phyloP scores from a whole-genome alignment of 2,329 filamentous ascomycete genomes.

The Pestalotiopsis sp. region DNA sequence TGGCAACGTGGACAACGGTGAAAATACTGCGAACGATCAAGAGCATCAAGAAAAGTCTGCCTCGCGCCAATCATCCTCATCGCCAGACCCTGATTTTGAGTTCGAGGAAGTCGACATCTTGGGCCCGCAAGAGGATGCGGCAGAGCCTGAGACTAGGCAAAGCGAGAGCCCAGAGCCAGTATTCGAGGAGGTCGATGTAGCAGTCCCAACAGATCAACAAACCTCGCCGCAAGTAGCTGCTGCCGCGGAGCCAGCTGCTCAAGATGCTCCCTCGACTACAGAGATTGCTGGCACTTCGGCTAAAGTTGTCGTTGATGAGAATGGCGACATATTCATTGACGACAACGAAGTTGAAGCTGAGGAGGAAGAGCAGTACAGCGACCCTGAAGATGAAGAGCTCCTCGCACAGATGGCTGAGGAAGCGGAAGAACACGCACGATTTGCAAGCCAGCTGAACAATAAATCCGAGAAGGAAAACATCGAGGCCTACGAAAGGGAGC shows the following conservation, averaged over 20 bases:
- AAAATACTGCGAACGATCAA: not conserved
- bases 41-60: constrained; percentile 1
- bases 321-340: constrained; percentile 46
- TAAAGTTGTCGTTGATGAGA: constrained; percentile 23
- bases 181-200: constrained; percentile 38
- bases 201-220: constrained; percentile 27
- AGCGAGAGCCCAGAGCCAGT: constrained; percentile 35
- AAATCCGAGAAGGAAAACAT: constrained; percentile 71
- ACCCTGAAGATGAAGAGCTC: constrained; percentile 90
- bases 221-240: not conserved
- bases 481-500: constrained; percentile 82
- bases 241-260: constrained; percentile 24
- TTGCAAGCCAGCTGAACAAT: constrained; percentile 84
- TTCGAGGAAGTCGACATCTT: constrained; percentile 40
- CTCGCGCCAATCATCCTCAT: constrained; percentile 19
- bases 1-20: not conserved
- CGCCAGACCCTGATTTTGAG: constrained; percentile 39
- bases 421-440: constrained; percentile 91
- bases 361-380: constrained; percentile 69
- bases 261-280: constrained; percentile 24
- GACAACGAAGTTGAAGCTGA: constrained; percentile 57
- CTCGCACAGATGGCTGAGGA: constrained; percentile 85
- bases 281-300: constrained; percentile 15
- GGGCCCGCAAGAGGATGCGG: constrained; percentile 26
- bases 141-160: not conserved